Evolutionary conservation across 2,329 filamentous ascomycete genomes (phyloP).

Genomic region (Aulographum hederae): DNA sequence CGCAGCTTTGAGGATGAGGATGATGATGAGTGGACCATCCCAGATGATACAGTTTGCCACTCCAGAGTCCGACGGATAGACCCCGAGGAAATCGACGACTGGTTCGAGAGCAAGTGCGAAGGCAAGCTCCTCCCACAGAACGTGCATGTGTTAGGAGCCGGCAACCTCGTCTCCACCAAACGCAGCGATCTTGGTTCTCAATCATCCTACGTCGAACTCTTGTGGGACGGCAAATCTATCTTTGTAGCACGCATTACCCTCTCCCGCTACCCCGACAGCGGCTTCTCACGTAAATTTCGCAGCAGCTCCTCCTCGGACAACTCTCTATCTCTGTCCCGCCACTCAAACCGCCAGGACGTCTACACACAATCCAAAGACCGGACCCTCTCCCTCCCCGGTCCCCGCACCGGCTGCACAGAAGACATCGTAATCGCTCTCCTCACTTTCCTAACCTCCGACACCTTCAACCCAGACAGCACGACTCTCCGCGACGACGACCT

Average conservation of each 20-base stretch:
- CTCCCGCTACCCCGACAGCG: no score
- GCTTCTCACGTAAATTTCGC: no score
- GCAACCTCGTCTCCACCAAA: neutral
- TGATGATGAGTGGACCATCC: neutral
- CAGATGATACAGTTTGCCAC: no score
- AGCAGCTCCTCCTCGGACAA: no score
- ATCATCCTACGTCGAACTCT: neutral
- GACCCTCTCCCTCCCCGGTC: no score
- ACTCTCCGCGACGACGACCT: neutral
- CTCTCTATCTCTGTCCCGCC: no score
- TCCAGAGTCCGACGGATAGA: conserved; percentile 1
- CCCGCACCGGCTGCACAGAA: no score
- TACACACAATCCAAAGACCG: no score
- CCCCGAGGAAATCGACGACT: conserved; percentile 2
- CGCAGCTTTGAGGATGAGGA: neutral
- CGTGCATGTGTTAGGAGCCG: conserved; percentile 1
- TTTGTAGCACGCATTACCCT: neutral
- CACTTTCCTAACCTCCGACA: neutral
- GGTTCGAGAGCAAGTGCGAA: conserved; percentile 4
- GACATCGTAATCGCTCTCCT: conserved; percentile 1
- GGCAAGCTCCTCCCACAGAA: conserved; percentile 2
- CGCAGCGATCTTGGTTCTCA: neutral
- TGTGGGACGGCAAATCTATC: neutral
- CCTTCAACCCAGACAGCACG: neutral
- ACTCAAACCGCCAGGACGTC: no score